phyloP scores from a whole-genome alignment of 2,329 filamentous ascomycete species.

The Dothideomycetes sp. region DNA sequence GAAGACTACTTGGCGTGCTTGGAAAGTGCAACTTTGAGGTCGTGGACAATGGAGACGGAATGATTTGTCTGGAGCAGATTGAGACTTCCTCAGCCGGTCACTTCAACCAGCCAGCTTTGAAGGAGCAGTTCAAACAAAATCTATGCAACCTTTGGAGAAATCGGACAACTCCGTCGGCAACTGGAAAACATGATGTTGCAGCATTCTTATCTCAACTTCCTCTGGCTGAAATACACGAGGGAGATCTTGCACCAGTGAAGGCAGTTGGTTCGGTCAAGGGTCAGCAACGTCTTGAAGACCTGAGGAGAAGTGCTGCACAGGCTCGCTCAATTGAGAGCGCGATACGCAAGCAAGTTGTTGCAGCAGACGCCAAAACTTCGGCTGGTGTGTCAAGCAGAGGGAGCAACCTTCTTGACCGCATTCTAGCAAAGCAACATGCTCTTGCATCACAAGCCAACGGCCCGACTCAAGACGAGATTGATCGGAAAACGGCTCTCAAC shows the following conservation, averaged over 20 bases:
- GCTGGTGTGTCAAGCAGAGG: constrained; percentile 27
- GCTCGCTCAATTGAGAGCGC: constrained; percentile 21
- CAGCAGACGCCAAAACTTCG: constrained; percentile 24
- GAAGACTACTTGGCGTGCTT: constrained; percentile 32
- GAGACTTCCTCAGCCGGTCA: constrained; percentile 18
- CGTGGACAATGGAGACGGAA: constrained; percentile 31
- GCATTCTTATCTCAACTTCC: constrained; percentile 49
- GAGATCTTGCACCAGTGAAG: constrained; percentile 38
- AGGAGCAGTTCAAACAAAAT: constrained; percentile 37
- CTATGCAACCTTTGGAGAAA: constrained; percentile 35
- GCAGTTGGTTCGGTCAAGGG: constrained; percentile 52
- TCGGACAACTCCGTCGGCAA: constrained; percentile 23
- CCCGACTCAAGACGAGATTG: constrained; percentile 30
- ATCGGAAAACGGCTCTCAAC: constrained; percentile 35
- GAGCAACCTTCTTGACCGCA: constrained; percentile 37
- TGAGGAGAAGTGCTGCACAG: constrained; percentile 41
- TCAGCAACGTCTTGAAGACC: constrained; percentile 55
- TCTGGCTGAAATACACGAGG: constrained; percentile 41
- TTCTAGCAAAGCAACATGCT: constrained; percentile 37
- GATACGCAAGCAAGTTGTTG: constrained; percentile 12
- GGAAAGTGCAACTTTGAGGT: constrained; percentile 21
- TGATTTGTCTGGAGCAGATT: constrained; percentile 29
- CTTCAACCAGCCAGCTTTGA: constrained; percentile 37
- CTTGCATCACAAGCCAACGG: constrained; percentile 25
- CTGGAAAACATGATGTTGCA: constrained; percentile 26